Percentiles rank a stretch among this genome's conserved stretches.
Evolutionary conservation across 768 basidiomycete species (phyloP).

Genomic region (Leucosporidium creatinivorum): DNA sequence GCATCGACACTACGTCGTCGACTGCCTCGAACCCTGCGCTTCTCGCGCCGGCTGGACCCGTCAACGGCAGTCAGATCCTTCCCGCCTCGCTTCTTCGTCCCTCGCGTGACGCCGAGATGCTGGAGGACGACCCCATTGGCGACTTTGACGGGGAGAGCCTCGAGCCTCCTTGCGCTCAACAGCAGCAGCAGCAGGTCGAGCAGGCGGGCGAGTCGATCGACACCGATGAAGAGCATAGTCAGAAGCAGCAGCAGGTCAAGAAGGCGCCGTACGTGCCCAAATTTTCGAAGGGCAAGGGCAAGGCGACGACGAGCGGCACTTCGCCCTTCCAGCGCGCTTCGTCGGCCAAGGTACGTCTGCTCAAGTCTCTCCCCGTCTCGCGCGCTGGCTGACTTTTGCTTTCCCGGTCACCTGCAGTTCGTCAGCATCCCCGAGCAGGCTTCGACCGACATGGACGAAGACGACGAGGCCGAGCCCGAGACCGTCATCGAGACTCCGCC

Average conservation of each 20-base stretch:
- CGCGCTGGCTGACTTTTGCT: neutral
- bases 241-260: neutral
- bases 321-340: neutral
- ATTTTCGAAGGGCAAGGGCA: too few relatives aligned
- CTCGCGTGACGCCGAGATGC: neutral
- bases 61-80: too few relatives aligned
- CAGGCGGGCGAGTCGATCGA: neutral
- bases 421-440: neutral
- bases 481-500: neutral
- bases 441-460: neutral
- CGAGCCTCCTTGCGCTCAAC: neutral
- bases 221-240: neutral
- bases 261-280: too few relatives aligned
- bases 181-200: neutral
- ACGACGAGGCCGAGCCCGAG: neutral
- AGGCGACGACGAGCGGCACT: neutral
- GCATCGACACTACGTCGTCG: too few relatives aligned
- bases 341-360: neutral
- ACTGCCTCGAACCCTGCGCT: neutral
- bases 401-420: too few relatives aligned
- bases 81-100: neutral
- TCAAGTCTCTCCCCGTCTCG: neutral
- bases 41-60: neutral
- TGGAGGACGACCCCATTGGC: constrained; percentile 3
- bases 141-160: neutral